Conservation (phyloP, 495 filamentous ascomycete species). For the Penicillium pancosmium region DNA sequence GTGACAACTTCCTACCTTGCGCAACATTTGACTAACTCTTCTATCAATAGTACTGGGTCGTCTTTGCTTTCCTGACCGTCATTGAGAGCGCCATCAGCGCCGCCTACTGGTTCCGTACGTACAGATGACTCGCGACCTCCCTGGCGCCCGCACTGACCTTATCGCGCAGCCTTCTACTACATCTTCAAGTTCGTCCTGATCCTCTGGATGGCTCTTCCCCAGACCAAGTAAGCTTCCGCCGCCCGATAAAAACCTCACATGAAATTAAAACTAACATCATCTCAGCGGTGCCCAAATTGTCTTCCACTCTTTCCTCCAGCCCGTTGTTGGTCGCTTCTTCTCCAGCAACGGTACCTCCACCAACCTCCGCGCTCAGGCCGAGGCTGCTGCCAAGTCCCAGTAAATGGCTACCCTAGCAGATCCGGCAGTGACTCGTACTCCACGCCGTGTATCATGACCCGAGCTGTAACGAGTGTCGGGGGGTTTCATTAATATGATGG, state of each 20-base stretch:
- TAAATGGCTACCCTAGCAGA: conserved; percentile 20
- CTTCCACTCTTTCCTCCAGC: conserved; percentile 94
- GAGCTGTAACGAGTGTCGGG: conserved; percentile 3
- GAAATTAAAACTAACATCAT: conserved; percentile 24
- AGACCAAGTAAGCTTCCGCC: conserved; percentile 71
- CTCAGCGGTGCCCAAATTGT: conserved; percentile 89
- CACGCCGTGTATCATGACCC: conserved; percentile 8
- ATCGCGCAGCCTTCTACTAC: conserved; percentile 84
- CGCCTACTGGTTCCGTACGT: conserved; percentile 95
- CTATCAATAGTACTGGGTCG: conserved; percentile 85
- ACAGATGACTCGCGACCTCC: not conserved
- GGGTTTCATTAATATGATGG: not conserved
- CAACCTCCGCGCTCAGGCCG: conserved; percentile 88
- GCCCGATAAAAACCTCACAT: conserved; percentile 2
- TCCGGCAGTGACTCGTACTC: conserved; percentile 24
- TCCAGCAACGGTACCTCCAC: conserved; percentile 73
- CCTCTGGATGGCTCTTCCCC: conserved; percentile 95
- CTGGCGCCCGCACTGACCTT: conserved; percentile 11
- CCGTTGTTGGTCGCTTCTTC: conserved; percentile 91
- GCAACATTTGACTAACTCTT: conserved; percentile 17
- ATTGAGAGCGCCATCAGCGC: conserved; percentile 91
- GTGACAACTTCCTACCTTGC: conserved; percentile 23
- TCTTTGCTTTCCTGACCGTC: conserved; percentile 90
- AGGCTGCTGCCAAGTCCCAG: conserved; percentile 64
- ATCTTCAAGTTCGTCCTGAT: conserved; percentile 98